Conservation (phyloP, 148 eudicot genomes). For the Pouteria glomerata region DNA sequence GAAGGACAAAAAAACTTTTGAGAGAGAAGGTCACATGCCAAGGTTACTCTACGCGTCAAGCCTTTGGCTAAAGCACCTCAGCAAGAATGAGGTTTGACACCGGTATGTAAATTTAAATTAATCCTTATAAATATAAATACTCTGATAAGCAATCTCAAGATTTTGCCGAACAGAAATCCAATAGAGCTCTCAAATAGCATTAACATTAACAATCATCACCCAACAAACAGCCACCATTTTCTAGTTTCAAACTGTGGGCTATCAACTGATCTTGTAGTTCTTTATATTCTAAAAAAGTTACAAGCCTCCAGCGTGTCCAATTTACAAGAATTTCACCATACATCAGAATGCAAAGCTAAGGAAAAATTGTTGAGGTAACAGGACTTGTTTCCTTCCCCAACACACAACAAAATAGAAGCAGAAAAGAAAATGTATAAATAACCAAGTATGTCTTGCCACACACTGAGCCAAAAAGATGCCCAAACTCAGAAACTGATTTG, state of each 20-base stretch:
- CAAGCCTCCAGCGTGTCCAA: neutral
- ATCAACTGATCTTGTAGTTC: neutral
- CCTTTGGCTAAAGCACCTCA: neutral
- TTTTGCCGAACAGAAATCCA: neutral
- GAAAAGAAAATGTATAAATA: neutral
- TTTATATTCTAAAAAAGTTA: neutral
- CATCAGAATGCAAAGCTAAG: neutral
- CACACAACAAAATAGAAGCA: no score
- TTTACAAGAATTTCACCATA: neutral
- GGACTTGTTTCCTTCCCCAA: neutral
- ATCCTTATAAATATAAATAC: neutral
- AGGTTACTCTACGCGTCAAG: neutral
- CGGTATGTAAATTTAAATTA: neutral
- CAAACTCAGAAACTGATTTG: no score
- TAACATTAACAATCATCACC: neutral
- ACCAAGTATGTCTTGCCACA: neutral
- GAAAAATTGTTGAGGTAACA: neutral
- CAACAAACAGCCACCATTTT: neutral
- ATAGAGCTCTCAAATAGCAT: neutral
- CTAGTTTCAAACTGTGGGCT: neutral
- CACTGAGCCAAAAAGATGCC: neutral
- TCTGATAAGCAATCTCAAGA: neutral
- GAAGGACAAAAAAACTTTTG: neutral
- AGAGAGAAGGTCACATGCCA: neutral
- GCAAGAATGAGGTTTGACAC: neutral